Evolutionary conservation across 2,329 filamentous ascomycete genomes (phyloP), one percentile per base, ranked within the genome.

Genomic region (Aspergillus ochraceus): DNA sequence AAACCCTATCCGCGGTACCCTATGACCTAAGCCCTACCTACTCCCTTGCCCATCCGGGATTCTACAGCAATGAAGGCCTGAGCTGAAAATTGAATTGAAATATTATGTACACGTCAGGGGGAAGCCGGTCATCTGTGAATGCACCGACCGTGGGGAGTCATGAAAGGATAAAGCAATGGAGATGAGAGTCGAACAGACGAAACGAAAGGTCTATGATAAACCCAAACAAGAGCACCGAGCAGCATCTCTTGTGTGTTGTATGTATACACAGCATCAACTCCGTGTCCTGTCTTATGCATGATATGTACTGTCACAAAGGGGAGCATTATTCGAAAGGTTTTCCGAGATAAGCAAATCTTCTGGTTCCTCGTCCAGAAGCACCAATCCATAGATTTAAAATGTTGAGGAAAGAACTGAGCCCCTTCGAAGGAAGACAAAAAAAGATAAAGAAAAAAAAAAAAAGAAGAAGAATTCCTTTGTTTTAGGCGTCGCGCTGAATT

Each of bases 401-500:
- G 52, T 59, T 49, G 54, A 45, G 32, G n/a, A n/a, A 39, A 59
- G 22, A 39, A 11, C 29, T 14, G 19, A 20, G 19, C n/a, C n/a
- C 19, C 20, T 10, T 20, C 22, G 29, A 14, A 12, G 45, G 29
- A 20, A 20, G 19, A 29, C 10, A 46, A 10, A 45, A 45, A n/a
- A 47, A 54, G 26, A 12, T 11, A 54, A 12, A 24, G 19, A 8
- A 36, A 19, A 39, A 8, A 36, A 19, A 39, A 8, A 36, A 20
- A 17, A 20, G 6, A 42, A 36, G 10, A 14, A 36, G 5, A 5
- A 36, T 36, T 42, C 14, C 8, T n/a, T 42, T n/a, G n/a, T 42
- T 39, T 57, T 32, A 57, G 50, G 39, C 63, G 29, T 68, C 65
- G 50, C 69, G 68, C 47, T 83, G 80, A 42, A 89, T 79, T 55